Evolutionary conservation across 73 alveolate genomes (phyloP), one percentile per base, ranked within the genome.

Genomic region (Uronychia setigera): DNA sequence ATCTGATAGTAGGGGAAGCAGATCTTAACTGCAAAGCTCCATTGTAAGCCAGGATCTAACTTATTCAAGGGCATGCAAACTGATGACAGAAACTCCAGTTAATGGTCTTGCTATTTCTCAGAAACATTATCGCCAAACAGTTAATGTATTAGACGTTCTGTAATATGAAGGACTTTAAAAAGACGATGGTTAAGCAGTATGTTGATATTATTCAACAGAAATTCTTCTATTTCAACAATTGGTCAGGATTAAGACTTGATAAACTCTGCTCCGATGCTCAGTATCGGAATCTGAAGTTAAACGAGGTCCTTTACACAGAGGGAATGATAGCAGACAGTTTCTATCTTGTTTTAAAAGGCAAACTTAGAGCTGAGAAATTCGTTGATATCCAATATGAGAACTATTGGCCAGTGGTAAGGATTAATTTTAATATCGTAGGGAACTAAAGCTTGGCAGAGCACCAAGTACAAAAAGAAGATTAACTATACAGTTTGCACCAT

Each of bases 351-450:
- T 35, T 59, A 34, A 59, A 80, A 59, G 93, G 93, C 1, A 58
- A 13, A 25, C 74, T 89, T 60, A 67, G 85, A 58, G 79, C 85
- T 1, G 80, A 89, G 76, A 89, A 84, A 59, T 57, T 34, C 31
- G 92, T 89, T 28, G 59, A 27, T 0, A 79, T 89, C 31, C 88
- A 84, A 30, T 33, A 84, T 84, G 81, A 84, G 58, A 89, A 89
- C 59, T 84, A 34, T 29, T 89, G 95, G 95, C 95, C 95, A 33
- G 79, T 35, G 28, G 67, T 46, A 46, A 5, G 67, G 19, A 46
- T 5, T 46, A 5, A 5, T 46, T 19, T 19, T 46, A 11, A 46
- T 46, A 5, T 19, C n/a, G n/a, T 19, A 46, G 67, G 67, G 82
- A 13, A 19, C 81, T 19, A 33, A 78, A 29, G 28, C 74, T 26